Conservation (phyloP, 148 eudicot genomes). For the Silene uniflora region DNA sequence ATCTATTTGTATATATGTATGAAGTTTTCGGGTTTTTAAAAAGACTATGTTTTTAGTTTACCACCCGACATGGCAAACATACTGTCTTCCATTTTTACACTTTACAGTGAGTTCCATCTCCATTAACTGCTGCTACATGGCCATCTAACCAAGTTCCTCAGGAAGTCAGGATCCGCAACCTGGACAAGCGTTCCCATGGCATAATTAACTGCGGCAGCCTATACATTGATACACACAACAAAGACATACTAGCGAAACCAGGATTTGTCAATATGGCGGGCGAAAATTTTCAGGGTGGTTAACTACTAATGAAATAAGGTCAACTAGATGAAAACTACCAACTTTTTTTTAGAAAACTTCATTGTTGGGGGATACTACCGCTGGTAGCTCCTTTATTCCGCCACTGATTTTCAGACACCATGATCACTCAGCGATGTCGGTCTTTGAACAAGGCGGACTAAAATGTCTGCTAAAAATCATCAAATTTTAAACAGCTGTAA, state of each 20-base stretch:
- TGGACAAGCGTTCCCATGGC: conserved; percentile 82
- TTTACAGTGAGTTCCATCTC: conserved; percentile 53
- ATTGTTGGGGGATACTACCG: no score
- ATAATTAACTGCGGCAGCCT: conserved; percentile 48
- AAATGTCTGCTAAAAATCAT: neutral
- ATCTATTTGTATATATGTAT: no score
- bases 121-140: conserved; percentile 60
- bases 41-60: no score
- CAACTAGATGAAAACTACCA: no score
- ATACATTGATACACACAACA: conserved; percentile 20
- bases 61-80: conserved; percentile 16
- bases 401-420: neutral
- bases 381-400: no score
- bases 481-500: neutral
- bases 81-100: conserved; percentile 43
- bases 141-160: conserved; percentile 88
- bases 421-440: neutral
- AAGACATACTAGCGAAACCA: neutral
- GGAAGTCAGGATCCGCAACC: conserved; percentile 86
- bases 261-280: no score
- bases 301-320: neutral
- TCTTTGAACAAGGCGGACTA: neutral
- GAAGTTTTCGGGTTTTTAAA: no score
- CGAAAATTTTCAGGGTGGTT: no score
- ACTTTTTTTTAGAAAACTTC: no score